phyloP scores from a whole-genome alignment of 495 filamentous ascomycete genomes.

The Talaromyces liani region DNA sequence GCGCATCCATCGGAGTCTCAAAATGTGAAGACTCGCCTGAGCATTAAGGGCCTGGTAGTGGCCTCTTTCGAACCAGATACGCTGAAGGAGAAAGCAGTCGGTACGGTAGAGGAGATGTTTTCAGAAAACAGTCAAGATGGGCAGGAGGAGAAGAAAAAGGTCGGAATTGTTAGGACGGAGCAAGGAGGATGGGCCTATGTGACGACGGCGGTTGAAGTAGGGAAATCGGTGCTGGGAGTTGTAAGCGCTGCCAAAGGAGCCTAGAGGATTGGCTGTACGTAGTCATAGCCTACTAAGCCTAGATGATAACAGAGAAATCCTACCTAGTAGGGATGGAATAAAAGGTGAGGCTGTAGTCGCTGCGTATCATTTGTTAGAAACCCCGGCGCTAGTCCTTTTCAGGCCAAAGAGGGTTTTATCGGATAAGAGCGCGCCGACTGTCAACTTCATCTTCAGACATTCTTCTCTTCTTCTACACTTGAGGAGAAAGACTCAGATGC shows the following conservation, averaged over 20 bases:
- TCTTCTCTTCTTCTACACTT: too few species aligned
- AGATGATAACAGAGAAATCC: too few species aligned
- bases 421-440: not conserved
- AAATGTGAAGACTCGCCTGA: constrained; percentile 2
- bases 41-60: constrained; percentile 3
- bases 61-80: constrained; percentile 3
- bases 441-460: not conserved
- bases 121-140: constrained; percentile 1
- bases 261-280: not conserved
- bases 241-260: not conserved
- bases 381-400: not conserved
- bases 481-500: not conserved
- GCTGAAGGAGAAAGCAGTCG: constrained; percentile 3
- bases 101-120: constrained; percentile 5
- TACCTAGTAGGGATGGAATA: not conserved
- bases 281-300: too few species aligned
- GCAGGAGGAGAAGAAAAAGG: not conserved
- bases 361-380: not conserved
- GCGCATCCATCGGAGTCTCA: not conserved
- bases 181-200: constrained; percentile 4
- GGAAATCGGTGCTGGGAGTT: not conserved
- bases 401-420: not conserved
- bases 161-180: constrained; percentile 5
- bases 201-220: constrained; percentile 1
- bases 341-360: not conserved